These are phyloP conservation scores for Laguncularia racemosa DNA, from an alignment of 345 rosid genomes.

Conservation along the genomic window DNA sequence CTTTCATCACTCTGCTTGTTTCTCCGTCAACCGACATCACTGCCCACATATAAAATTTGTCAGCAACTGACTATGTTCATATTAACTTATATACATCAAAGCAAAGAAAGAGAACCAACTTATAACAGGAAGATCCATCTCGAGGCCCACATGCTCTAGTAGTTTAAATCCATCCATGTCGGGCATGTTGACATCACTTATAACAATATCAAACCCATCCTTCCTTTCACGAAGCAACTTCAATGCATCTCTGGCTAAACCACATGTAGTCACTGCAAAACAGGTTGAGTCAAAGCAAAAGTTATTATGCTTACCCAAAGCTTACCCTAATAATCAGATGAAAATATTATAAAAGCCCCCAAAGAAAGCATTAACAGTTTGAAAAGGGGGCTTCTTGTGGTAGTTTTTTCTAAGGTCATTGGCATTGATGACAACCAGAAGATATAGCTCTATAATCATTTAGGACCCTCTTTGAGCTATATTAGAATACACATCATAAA, in stretches of 20 bases:
- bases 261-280: conserved; percentile 71
- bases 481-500: no score
- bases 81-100: neutral
- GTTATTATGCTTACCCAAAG: neutral
- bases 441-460: no score
- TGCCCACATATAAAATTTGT: conserved; percentile 16
- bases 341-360: no score
- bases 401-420: no score
- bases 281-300: conserved; percentile 8
- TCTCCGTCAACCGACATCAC: conserved; percentile 99
- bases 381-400: no score
- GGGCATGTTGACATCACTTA: conserved; percentile 99
- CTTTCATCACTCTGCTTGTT: conserved; percentile 89
- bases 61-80: neutral
- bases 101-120: conserved; percentile 46
- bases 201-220: conserved; percentile 87
- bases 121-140: conserved; percentile 94
- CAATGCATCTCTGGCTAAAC: conserved; percentile 86
- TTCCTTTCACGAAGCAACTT: conserved; percentile 73
- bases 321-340: no score
- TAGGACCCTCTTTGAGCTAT: no score
- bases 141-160: conserved; percentile 90
- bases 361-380: no score
- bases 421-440: no score
- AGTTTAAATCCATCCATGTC: conserved; percentile 99